Percentiles rank a stretch among this genome's conserved stretches.
Conservation (phyloP, 2,329 filamentous ascomycete species). For the Raffaelea albimanens region DNA sequence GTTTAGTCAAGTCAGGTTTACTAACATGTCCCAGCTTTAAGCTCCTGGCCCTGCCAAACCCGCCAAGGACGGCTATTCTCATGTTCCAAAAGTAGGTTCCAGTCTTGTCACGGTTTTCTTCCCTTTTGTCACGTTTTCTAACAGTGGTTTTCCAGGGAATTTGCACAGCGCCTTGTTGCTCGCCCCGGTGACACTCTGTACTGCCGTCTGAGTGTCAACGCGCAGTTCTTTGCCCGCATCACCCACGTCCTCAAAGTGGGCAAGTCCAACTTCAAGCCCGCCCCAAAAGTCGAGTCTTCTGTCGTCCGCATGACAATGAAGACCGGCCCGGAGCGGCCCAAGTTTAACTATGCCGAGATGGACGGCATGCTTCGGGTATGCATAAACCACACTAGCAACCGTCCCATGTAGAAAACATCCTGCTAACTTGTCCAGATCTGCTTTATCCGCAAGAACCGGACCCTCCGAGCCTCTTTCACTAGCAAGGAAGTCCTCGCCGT, state of each 20-base stretch:
- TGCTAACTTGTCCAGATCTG: constrained; percentile 44
- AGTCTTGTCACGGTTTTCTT: too few relatives aligned
- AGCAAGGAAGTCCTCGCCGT: constrained; percentile 73
- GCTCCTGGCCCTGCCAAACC: constrained; percentile 70
- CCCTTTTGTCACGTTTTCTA: neutral
- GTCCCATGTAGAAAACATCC: too few relatives aligned
- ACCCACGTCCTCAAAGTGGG: constrained; percentile 85
- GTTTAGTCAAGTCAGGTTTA: too few relatives aligned
- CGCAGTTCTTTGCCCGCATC: constrained; percentile 70
- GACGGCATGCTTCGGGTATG: constrained; percentile 64
- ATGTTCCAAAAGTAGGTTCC: constrained; percentile 50
- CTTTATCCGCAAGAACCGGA: constrained; percentile 85
- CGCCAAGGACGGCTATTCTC: constrained; percentile 69
- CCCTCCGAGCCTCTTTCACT: constrained; percentile 67
- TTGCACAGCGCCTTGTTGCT: constrained; percentile 81
- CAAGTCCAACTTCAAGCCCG: constrained; percentile 84
- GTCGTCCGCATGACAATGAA: constrained; percentile 89
- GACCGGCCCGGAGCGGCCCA: constrained; percentile 62
- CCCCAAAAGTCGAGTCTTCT: constrained; percentile 83
- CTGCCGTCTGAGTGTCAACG: constrained; percentile 82
- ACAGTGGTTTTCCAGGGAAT: constrained; percentile 56
- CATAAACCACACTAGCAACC: too few relatives aligned
- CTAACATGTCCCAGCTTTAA: constrained; percentile 41
- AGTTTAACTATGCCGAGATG: constrained; percentile 91
- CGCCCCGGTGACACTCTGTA: constrained; percentile 83